Base-by-base conservation (phyloP, 2,329 filamentous ascomycete genomes). In the Beauveria sp. region DNA sequence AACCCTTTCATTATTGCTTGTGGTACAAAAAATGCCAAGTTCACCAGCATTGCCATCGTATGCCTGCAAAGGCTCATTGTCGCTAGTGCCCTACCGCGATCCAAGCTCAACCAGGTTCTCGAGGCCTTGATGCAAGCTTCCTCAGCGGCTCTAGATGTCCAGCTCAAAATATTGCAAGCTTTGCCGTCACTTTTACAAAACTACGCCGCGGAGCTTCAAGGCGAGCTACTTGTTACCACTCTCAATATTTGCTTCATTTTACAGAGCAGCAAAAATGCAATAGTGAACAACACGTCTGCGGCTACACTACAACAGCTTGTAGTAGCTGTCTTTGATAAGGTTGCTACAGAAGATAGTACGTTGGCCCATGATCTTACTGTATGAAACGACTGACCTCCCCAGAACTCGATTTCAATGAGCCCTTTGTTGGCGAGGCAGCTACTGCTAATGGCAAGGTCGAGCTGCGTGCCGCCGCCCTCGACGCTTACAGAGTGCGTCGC, bases 221-320 rank as follows among this genome's bases (percentile, higher is more conserved):
- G 90, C 2, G 89, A 93, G 63, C 78, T 96, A 40, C 80, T 99
- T 44, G 89, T 91, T 30, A 91, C 85, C 10, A 85, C 90, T 0
- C 76, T 99, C 66, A 92, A 96, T 71, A 91, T 96, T 70, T 97
- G 94, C 75, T 94, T 94, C 63, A 88, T 91, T 55, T 76, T 99
- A 54, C 92, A 97, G 74, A 88, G 86, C 61, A 94, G 90, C 73
- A 97, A 97, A 76, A 96, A 92, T 76, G 86, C 88, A 28, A 92
- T 96, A 56, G 92, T 99, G 67, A 96, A 93, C 70, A 96, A 96
- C 68, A 97, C 96, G 1, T 94, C 94, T 10, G 91, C 93, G 28
- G 94, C 94, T n/a, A 97, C 94, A 2, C 78, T 99, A 59, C 93
- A 97, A 74, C 94, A 97, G 73, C 83, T 99, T 16, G 87, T 97